Conservation (phyloP, 2,329 filamentous ascomycete species). For the Cercospora berteroae region DNA sequence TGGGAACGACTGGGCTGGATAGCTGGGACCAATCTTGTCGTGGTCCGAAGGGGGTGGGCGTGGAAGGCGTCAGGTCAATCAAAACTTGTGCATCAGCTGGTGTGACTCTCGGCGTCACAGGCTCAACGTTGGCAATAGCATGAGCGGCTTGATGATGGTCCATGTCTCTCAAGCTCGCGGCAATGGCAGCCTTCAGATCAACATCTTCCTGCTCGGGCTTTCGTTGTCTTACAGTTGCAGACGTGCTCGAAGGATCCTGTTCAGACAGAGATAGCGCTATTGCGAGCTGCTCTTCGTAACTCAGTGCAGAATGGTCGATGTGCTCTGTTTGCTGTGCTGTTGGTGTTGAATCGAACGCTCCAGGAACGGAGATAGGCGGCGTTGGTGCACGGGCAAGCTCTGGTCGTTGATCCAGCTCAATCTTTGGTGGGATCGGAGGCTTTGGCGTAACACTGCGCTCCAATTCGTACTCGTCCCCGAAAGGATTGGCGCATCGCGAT, state of each 20-base stretch:
- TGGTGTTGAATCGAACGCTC: slow-evolving; percentile 17
- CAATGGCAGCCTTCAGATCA: slow-evolving; percentile 37
- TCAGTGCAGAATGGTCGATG: slow-evolving; percentile 28
- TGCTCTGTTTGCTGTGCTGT: slow-evolving; percentile 18
- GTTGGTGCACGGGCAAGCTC: slow-evolving; percentile 19
- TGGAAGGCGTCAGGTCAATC: slow-evolving; percentile 31
- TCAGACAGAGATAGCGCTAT: slow-evolving; percentile 40
- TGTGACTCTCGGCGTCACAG: slow-evolving; percentile 18
- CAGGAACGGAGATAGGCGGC: slow-evolving; percentile 25
- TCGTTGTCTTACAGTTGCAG: slow-evolving; percentile 25
- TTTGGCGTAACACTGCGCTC: slow-evolving; percentile 44
- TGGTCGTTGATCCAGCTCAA: slow-evolving; percentile 33
- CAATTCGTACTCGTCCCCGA: slow-evolving; percentile 44
- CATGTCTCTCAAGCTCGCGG: slow-evolving; percentile 36
- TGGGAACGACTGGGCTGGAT: slow-evolving; percentile 19
- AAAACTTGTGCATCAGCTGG: slow-evolving; percentile 24
- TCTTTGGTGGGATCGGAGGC: slow-evolving; percentile 47
- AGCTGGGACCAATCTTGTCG: slow-evolving; percentile 24
- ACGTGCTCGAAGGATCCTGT: slow-evolving; percentile 32
- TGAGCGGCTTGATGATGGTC: slow-evolving; percentile 30
- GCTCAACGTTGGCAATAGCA: slow-evolving; percentile 21
- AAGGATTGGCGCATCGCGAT: slow-evolving; percentile 45
- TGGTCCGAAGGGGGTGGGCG: slow-evolving; percentile 20
- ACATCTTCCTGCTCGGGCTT: slow-evolving; percentile 29
- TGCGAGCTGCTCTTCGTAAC: slow-evolving; percentile 40